Percentiles rank a stretch among this genome's conserved stretches.
Evolutionary conservation across 1,284 basidiomycete species (phyloP).

Genomic region (Marasmius fiardii): DNA sequence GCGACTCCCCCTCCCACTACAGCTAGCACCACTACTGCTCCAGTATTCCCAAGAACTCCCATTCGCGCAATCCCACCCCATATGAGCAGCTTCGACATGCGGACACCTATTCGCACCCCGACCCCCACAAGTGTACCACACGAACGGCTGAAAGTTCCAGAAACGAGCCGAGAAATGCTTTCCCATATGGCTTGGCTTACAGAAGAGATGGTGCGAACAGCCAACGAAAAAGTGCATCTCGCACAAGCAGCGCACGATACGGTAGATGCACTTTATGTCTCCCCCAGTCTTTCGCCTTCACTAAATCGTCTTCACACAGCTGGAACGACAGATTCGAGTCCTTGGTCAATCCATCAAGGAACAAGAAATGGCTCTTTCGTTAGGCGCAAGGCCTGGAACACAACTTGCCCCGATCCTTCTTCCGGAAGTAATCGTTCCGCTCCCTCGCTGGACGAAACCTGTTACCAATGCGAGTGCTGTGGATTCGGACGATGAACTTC

Average conservation of each 20-base stretch:
- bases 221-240: slow-evolving; percentile 72
- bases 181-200: slow-evolving; percentile 53
- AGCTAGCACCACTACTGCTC: background rate
- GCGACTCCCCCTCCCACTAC: background rate
- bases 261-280: slow-evolving; percentile 34
- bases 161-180: slow-evolving; percentile 47
- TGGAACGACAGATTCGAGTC: slow-evolving; percentile 69
- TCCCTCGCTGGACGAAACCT: slow-evolving; percentile 36
- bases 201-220: slow-evolving; percentile 58
- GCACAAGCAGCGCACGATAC: slow-evolving; percentile 66
- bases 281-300: slow-evolving; percentile 5
- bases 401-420: slow-evolving; percentile 53
- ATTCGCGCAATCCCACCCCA: background rate
- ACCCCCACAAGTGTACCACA: slow-evolving; percentile 18
- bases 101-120: slow-evolving; percentile 8
- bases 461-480: slow-evolving; percentile 40
- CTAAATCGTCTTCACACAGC: slow-evolving; percentile 27
- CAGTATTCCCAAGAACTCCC: background rate
- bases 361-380: slow-evolving; percentile 57
- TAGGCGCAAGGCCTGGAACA: slow-evolving; percentile 50
- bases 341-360: slow-evolving; percentile 74
- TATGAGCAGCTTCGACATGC: background rate
- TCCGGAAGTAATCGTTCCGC: slow-evolving; percentile 55
- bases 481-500: slow-evolving; percentile 27
- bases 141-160: slow-evolving; percentile 23